Percentiles rank a stretch among this genome's conserved stretches.
Conservation (phyloP, 495 filamentous ascomycete genomes). For the Aspergillus heteromorphus region DNA sequence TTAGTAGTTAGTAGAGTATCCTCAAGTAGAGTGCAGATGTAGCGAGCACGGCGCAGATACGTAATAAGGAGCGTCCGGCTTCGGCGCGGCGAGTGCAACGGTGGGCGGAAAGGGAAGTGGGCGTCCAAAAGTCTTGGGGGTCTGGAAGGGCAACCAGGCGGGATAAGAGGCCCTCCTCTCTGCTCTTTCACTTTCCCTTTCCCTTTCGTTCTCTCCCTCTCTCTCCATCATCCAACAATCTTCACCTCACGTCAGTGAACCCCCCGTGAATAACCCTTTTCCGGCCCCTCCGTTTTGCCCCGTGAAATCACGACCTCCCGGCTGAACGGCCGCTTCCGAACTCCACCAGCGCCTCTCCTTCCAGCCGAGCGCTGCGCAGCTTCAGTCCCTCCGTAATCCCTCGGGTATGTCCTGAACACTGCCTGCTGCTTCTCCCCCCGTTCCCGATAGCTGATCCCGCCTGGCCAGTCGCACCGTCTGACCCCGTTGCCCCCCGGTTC, state of each 20-base stretch:
- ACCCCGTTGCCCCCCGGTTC: constrained; percentile 3
- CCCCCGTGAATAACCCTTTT: constrained; percentile 10
- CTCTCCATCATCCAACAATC: constrained; percentile 11
- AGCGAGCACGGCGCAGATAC: too few relatives aligned
- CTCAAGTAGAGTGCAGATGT: too few relatives aligned
- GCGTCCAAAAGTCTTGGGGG: background rate
- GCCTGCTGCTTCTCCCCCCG: background rate
- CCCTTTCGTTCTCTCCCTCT: constrained; percentile 16
- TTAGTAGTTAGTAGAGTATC: too few relatives aligned
- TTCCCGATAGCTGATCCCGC: constrained; percentile 21
- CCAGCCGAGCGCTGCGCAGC: constrained; percentile 15
- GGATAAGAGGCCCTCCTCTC: constrained; percentile 17
- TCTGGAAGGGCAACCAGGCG: constrained; percentile 18
- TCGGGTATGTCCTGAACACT: constrained; percentile 23
- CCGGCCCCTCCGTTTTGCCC: constrained; percentile 29
- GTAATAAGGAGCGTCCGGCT: constrained; percentile 22
- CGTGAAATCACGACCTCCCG: constrained; percentile 8
- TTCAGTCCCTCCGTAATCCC: constrained; percentile 20
- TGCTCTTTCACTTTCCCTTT: constrained; percentile 5
- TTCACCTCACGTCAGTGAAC: constrained; percentile 3
- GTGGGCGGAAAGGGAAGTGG: constrained; percentile 23
- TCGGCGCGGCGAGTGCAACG: constrained; percentile 29
- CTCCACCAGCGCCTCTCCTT: constrained; percentile 23
- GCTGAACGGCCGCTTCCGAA: constrained; percentile 10
- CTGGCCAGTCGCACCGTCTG: constrained; percentile 5